phyloP scores from a whole-genome alignment of 345 rosid species.

The Hevea brasiliensis region DNA sequence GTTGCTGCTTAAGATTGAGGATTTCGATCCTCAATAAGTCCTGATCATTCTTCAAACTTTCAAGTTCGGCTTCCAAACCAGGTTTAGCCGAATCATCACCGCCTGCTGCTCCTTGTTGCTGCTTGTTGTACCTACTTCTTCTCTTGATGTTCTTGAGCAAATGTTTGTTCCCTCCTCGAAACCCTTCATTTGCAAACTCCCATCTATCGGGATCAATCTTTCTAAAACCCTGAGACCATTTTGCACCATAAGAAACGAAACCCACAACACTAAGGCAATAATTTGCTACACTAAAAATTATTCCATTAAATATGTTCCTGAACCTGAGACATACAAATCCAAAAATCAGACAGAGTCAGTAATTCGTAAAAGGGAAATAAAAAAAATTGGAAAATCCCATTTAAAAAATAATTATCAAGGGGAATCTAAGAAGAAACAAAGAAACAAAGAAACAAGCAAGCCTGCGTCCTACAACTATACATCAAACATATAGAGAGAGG shows the following conservation, averaged over 20 bases:
- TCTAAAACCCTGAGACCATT: slow-evolving; percentile 53
- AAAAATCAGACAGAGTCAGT: too few relatives aligned
- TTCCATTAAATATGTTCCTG: too few relatives aligned
- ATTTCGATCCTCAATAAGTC: slow-evolving; percentile 45
- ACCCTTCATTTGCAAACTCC: slow-evolving; percentile 65
- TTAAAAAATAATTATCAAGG: background rate
- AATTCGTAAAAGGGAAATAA: too few relatives aligned
- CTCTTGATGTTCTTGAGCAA: slow-evolving; percentile 62
- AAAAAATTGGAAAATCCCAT: too few relatives aligned
- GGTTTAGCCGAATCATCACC: slow-evolving; percentile 8
- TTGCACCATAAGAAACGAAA: background rate
- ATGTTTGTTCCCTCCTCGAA: slow-evolving; percentile 58
- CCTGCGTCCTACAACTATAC: too few relatives aligned
- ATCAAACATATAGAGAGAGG: too few relatives aligned
- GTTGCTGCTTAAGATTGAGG: slow-evolving; percentile 41
- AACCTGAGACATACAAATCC: too few relatives aligned
- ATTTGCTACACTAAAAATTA: background rate
- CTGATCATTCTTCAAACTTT: slow-evolving; percentile 42
- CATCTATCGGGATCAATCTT: slow-evolving; percentile 63
- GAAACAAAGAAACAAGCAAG: too few relatives aligned
- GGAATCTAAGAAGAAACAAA: too few relatives aligned
- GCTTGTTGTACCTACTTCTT: slow-evolving; percentile 43
- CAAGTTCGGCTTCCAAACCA: slow-evolving; percentile 37
- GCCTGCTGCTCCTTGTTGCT: slow-evolving; percentile 15
- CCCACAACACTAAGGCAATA: background rate